A percentile compares a stretch with the other conserved stretches of the same genome.
Evolutionary conservation across 2,329 filamentous ascomycete genomes (phyloP).

Genomic region (Xylariaceae sp.): DNA sequence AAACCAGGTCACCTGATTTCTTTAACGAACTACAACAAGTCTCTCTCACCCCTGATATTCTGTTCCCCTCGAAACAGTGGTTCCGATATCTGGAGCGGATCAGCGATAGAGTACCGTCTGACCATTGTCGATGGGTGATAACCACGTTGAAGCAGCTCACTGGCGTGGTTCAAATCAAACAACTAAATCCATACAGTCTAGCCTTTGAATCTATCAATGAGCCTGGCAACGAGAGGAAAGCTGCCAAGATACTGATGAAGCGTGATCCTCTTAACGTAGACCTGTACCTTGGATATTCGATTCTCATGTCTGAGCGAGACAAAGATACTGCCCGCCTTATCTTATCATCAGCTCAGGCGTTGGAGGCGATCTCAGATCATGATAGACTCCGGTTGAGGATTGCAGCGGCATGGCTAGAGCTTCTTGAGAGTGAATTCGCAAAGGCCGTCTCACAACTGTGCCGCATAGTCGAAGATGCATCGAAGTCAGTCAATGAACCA

Average conservation of each 20-base stretch:
- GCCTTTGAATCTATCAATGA: slow-evolving; percentile 59
- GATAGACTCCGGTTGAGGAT: slow-evolving; percentile 46
- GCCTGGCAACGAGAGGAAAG: slow-evolving; percentile 55
- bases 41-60: slow-evolving; percentile 37
- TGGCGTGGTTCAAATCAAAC: slow-evolving; percentile 39
- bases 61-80: slow-evolving; percentile 44
- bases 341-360: slow-evolving; percentile 55
- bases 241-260: slow-evolving; percentile 70
- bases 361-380: slow-evolving; percentile 23
- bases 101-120: slow-evolving; percentile 26
- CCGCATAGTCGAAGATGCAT: slow-evolving; percentile 32
- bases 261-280: slow-evolving; percentile 55
- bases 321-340: slow-evolving; percentile 58
- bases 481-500: slow-evolving; percentile 15
- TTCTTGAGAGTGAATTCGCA: slow-evolving; percentile 39
- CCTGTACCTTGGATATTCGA: slow-evolving; percentile 74
- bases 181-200: slow-evolving; percentile 63
- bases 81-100: slow-evolving; percentile 38
- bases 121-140: slow-evolving; percentile 44
- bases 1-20: slow-evolving; percentile 22
- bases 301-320: slow-evolving; percentile 59
- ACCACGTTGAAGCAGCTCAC: slow-evolving; percentile 55
- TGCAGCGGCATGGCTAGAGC: slow-evolving; percentile 63
- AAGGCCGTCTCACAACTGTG: slow-evolving; percentile 39
- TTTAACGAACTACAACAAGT: slow-evolving; percentile 25